A percentile compares a stretch with the other conserved stretches of the same genome.
These are phyloP conservation scores for Corrigiola litoralis DNA, from an alignment of 179 eudicot species.

Conservation along the genomic window DNA sequence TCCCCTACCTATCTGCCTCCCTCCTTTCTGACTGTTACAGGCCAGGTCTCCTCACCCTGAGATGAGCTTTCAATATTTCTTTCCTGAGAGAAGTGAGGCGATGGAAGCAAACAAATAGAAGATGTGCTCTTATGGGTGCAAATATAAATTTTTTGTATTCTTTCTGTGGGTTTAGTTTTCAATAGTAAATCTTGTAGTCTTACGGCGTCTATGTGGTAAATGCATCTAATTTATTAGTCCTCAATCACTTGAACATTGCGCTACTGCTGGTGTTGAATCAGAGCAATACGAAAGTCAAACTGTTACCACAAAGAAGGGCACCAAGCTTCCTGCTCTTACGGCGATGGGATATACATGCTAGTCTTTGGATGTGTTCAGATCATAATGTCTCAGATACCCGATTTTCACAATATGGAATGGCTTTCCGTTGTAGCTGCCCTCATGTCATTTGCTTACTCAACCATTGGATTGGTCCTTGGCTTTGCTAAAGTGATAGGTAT, in stretches of 20 bases:
- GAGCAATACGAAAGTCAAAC: conserved; percentile 49
- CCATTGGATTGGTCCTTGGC: conserved; percentile 57
- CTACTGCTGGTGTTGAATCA: conserved; percentile 16
- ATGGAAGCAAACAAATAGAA: too few species aligned
- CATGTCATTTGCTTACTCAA: conserved; percentile 56
- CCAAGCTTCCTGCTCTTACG: conserved; percentile 39
- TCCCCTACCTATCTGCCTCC: conserved; percentile 13
- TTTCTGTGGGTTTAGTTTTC: too few species aligned
- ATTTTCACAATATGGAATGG: conserved; percentile 66
- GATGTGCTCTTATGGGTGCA: too few species aligned
- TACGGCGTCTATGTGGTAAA: too few species aligned
- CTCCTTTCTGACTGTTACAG: conserved; percentile 13
- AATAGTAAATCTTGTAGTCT: too few species aligned
- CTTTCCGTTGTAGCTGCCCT: conserved; percentile 55
- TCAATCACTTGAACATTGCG: neutral
- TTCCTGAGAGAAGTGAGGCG: too few species aligned
- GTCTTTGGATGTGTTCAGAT: conserved; percentile 51
- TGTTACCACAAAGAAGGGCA: conserved; percentile 57
- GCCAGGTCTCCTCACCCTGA: conserved; percentile 17
- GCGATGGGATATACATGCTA: conserved; percentile 36
- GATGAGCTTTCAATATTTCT: neutral
- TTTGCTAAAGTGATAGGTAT: conserved; percentile 47
- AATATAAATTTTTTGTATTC: too few species aligned
- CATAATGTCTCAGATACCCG: conserved; percentile 55
- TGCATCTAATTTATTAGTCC: neutral